Base-by-base conservation (phyloP, 2,329 filamentous ascomycete species). In the Fusarium devonianum region DNA sequence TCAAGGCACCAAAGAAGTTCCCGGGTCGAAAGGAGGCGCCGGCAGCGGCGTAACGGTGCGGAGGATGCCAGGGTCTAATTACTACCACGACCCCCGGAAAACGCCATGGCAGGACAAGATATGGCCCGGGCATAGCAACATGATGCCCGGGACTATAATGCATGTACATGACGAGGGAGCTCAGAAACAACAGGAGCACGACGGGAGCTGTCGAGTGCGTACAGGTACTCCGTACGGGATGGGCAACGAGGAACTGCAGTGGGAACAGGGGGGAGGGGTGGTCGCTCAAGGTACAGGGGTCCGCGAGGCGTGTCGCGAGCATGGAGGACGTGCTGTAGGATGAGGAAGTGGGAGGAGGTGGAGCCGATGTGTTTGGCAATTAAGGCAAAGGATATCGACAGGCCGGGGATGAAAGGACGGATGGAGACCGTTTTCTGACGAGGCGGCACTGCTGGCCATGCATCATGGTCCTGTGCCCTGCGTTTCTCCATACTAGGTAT, bases 371-470 rank as follows among this genome's bases (percentile, higher is more conserved):
- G 62, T 62, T 64, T 65, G 56, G 49, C 42, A 64, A 65, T 64
- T n/a, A 64, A 65, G 58, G 62, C 58, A 64, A 40, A 63, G 55
- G 37, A 32, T 41, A 63, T 65, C 56, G 49, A 65, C 53, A 58
- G 53, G 50, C 37, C 49, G 49, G 60, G 55, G 53, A 56, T 56
- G 42, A 38, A 62, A n/a, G n/a, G n/a, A n/a, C 41, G 47, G 47
- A 47, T 42, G 39, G 48, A 55, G 49, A 46, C 21, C 16, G 22
- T 46, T 29, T 7, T 13, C 16, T 37, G 18, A 25, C 14, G 12
- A 18, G 30, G 23, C 23, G 28, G 45, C 18, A 53, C 50, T 40
- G 57, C 37, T 56, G 41, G 45, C 50, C 29, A 37, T 49, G 38
- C 26, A 29, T 48, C 18, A 22, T 45, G 17, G 34, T 47, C 18